Conservation (phyloP, 495 filamentous ascomycete genomes). For the Penicillium robsamsonii region DNA sequence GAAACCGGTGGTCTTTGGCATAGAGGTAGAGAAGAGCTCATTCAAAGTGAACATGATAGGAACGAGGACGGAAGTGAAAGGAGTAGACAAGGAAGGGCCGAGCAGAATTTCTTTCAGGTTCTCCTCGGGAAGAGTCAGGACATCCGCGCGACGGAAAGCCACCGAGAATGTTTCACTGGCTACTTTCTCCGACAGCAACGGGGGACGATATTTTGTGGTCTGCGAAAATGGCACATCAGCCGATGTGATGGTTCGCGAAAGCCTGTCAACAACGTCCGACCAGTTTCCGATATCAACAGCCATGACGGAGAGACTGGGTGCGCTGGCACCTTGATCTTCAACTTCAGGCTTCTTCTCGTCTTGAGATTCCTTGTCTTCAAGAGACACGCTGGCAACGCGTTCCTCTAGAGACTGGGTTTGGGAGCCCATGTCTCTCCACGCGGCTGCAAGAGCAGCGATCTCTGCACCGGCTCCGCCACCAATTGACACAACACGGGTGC, state of each 20-base stretch:
- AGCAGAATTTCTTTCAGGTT: conserved; percentile 41
- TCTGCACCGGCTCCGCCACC: conserved; percentile 89
- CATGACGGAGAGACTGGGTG: conserved; percentile 48
- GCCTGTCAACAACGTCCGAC: conserved; percentile 54
- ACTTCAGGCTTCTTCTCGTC: neutral
- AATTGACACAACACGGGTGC: conserved; percentile 60
- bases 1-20: conserved; percentile 70
- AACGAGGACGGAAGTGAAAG: conserved; percentile 50
- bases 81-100: conserved; percentile 12
- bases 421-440: conserved; percentile 46
- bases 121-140: conserved; percentile 51
- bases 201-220: conserved; percentile 47
- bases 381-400: conserved; percentile 19
- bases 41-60: conserved; percentile 96
- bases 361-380: conserved; percentile 16
- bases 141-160: conserved; percentile 59
- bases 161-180: conserved; percentile 36
- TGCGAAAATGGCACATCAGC: conserved; percentile 26
- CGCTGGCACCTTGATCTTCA: conserved; percentile 2
- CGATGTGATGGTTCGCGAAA: conserved; percentile 46
- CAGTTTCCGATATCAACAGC: conserved; percentile 82
- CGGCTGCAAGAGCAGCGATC: conserved; percentile 69
- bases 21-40: conserved; percentile 80
- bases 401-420: conserved; percentile 6
- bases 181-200: conserved; percentile 47